Evolutionary conservation across 1,284 basidiomycete genomes (phyloP).

Genomic region (Cronartium ribicola): DNA sequence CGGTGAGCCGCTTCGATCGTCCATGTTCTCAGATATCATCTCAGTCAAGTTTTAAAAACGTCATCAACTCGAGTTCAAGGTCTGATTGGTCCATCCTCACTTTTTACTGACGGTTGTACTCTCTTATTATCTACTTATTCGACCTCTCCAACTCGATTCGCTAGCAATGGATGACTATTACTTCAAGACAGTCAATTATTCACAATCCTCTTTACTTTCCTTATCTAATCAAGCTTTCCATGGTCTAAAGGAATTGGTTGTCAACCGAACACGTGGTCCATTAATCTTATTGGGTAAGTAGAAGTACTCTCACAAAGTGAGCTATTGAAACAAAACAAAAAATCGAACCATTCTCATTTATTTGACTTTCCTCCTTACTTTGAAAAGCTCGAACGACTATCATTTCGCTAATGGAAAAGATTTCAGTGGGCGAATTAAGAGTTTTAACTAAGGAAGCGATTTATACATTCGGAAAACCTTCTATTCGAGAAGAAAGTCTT

Average conservation of each 20-base stretch:
- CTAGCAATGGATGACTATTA: conserved; percentile 13
- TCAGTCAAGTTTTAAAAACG: too few species aligned
- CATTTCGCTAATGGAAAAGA: conserved; percentile 55
- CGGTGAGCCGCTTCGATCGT: too few species aligned
- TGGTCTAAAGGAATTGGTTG: conserved; percentile 38
- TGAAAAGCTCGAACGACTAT: conserved; percentile 40
- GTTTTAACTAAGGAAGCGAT: conserved; percentile 50
- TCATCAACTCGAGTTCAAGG: too few species aligned
- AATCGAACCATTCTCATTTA: too few species aligned
- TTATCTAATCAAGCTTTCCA: conserved; percentile 34
- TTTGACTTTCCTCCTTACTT: background rate
- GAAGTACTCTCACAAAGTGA: background rate
- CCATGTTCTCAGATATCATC: too few species aligned
- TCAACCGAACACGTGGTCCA: conserved; percentile 39
- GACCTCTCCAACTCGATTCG: background rate
- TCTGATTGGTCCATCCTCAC: background rate
- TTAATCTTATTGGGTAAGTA: conserved; percentile 38
- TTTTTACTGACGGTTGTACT: background rate
- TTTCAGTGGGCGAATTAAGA: conserved; percentile 57
- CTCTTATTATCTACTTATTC: background rate
- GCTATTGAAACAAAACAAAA: too few species aligned
- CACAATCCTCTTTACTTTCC: conserved; percentile 18
- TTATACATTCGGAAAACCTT: conserved; percentile 56
- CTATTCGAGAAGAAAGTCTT: background rate
- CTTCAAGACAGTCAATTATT: conserved; percentile 41